These are phyloP conservation scores for Platismatia glauca DNA, from an alignment of 495 filamentous ascomycete species.

Conservation along the genomic window DNA sequence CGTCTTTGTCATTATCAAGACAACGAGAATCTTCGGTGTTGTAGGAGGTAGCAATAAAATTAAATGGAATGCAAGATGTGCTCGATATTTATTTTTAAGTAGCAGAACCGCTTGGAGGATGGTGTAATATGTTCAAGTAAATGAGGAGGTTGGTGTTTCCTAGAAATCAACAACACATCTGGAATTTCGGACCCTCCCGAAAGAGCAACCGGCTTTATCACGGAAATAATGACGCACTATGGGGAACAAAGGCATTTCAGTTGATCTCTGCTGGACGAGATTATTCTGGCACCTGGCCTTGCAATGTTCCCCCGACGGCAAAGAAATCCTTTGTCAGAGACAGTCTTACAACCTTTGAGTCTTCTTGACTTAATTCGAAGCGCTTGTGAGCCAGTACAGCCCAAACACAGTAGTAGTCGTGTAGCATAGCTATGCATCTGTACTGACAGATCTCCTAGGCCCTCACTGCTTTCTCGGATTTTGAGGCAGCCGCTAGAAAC, in stretches of 20 bases:
- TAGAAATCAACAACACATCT: neutral
- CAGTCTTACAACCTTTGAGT: neutral
- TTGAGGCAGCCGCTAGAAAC: constrained; percentile 2
- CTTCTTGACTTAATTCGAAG: neutral
- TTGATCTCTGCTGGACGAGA: neutral
- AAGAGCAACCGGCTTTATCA: neutral
- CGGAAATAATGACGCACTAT: neutral
- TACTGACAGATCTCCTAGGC: neutral
- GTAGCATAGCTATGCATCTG: neutral
- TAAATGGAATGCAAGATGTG: neutral
- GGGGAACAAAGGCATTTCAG: neutral
- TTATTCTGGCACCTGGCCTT: neutral
- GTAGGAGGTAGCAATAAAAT: neutral
- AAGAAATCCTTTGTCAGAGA: neutral
- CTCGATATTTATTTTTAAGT: too few relatives aligned
- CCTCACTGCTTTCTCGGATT: neutral
- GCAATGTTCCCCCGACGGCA: too few relatives aligned
- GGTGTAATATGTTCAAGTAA: neutral
- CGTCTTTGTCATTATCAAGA: too few relatives aligned
- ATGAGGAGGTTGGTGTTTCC: constrained; percentile 1
- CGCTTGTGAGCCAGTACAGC: neutral
- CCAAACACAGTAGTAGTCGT: neutral
- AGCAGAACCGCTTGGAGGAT: neutral
- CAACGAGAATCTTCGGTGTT: too few relatives aligned
- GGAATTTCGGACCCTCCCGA: neutral